Conservation (phyloP, 2,329 filamentous ascomycete genomes). For the Cercospora nicotianae region DNA sequence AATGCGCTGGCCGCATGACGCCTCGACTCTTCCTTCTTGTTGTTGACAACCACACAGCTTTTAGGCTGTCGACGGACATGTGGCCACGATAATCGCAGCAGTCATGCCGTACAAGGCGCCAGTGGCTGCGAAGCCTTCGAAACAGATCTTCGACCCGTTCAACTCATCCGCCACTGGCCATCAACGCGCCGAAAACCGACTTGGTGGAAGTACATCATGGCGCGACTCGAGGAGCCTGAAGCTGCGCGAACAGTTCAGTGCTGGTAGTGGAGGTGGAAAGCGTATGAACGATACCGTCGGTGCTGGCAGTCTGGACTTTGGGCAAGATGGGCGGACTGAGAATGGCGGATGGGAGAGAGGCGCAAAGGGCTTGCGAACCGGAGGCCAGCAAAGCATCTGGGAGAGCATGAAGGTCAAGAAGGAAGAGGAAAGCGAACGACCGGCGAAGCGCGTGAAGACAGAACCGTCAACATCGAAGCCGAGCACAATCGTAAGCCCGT, state of each 20-base stretch:
- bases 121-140: slow-evolving; percentile 32
- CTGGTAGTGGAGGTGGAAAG: slow-evolving; percentile 56
- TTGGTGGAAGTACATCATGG: slow-evolving; percentile 67
- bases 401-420: slow-evolving; percentile 35
- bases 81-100: background rate
- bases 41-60: slow-evolving; percentile 7
- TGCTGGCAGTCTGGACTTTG: slow-evolving; percentile 59
- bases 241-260: slow-evolving; percentile 67
- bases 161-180: slow-evolving; percentile 88
- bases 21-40: slow-evolving; percentile 1
- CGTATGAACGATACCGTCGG: slow-evolving; percentile 66
- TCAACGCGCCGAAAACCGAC: slow-evolving; percentile 69
- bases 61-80: slow-evolving; percentile 10
- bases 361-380: slow-evolving; percentile 50
- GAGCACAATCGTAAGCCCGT: slow-evolving; percentile 36
- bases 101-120: slow-evolving; percentile 30
- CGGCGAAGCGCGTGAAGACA: slow-evolving; percentile 26
- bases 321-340: slow-evolving; percentile 50
- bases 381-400: slow-evolving; percentile 47
- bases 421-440: slow-evolving; percentile 22
- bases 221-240: slow-evolving; percentile 68
- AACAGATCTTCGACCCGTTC: slow-evolving; percentile 62
- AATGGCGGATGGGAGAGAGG: slow-evolving; percentile 55
- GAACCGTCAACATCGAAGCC: slow-evolving; percentile 17
- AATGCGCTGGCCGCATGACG: slow-evolving; percentile 6